Evolutionary conservation across 495 filamentous ascomycete genomes (phyloP).

Genomic region (Neurospora sp.): DNA sequence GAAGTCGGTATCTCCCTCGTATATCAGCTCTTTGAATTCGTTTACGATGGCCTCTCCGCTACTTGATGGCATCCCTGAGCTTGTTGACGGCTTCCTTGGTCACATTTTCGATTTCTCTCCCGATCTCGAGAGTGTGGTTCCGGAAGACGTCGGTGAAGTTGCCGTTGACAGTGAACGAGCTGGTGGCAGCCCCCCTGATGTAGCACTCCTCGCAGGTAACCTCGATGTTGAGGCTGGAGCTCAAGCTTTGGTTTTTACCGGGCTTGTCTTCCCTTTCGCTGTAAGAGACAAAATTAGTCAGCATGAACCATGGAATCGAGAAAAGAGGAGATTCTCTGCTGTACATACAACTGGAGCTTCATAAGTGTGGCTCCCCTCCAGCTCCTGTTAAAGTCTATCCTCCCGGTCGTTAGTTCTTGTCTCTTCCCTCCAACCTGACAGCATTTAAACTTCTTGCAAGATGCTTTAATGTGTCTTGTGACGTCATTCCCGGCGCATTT

Average conservation of each 20-base stretch:
- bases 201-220: conserved; percentile 43
- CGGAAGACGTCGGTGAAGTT: conserved; percentile 27
- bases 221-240: conserved; percentile 13
- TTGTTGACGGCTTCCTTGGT: conserved; percentile 17
- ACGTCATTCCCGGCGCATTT: background rate
- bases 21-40: background rate
- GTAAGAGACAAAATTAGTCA: background rate
- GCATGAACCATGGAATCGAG: background rate
- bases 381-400: conserved; percentile 2
- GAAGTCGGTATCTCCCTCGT: conserved; percentile 20
- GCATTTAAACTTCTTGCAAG: background rate
- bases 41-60: background rate
- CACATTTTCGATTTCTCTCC: conserved; percentile 22
- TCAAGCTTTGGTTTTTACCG: background rate
- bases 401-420: conserved; percentile 1
- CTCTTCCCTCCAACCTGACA: background rate
- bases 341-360: background rate
- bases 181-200: conserved; percentile 35
- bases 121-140: conserved; percentile 19
- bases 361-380: conserved; percentile 3
- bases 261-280: background rate
- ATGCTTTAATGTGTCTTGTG: background rate
- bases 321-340: background rate
- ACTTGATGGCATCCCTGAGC: conserved; percentile 14
- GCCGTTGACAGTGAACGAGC: conserved; percentile 27